Base-by-base conservation (phyloP, 2,329 filamentous ascomycete species). In the Mycosphaerella sp. region DNA sequence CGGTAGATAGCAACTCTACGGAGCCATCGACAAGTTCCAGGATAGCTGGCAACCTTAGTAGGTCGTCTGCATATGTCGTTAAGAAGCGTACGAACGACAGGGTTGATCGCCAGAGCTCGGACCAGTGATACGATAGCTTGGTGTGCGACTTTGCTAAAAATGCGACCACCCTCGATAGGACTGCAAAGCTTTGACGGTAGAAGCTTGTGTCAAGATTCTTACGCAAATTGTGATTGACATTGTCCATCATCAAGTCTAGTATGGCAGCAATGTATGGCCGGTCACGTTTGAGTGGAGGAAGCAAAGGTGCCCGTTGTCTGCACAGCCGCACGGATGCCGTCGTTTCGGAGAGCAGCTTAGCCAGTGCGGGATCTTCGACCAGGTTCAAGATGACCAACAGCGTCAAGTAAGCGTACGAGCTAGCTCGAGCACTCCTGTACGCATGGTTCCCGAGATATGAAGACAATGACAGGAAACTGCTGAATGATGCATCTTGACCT, bases 391-490 rank as follows among this genome's bases (percentile, higher is more conserved):
- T 75, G 8, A 89, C 85, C 72, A 95, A 86, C 13, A 97, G 78
- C 62, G 85, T 90, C 18, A 95, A 77, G 61, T 94, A 85, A 2
- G 88, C 84, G 69, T 98, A 98, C 55, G 87, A 78, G 0, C 87
- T 81, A 10, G 87, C 82, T 56, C 93, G 80, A 27, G 77, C 69
- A 3, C 89, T 94, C 16, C 93, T 81, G 68, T 96, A 86, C 1
- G 93, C 90, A 70, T 98, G 91, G 62, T 96, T 90, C 43, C 95
- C 80, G 28, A 97, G 79, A 69, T 98, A 98, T 2, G 91, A 97
- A 3, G 87, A 87, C 39, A 95, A 76, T 0, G 91, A 97, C 25
- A 97, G 73, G 65, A 91, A 94, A 60, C 81, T 84, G 41, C 85
- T 82, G 56, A 98, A 84, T 1, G 82, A 70, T 5, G 79, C 65